These are phyloP conservation scores for Fallopia convolvulus DNA, from an alignment of 148 eudicot species.

Conservation along the genomic window DNA sequence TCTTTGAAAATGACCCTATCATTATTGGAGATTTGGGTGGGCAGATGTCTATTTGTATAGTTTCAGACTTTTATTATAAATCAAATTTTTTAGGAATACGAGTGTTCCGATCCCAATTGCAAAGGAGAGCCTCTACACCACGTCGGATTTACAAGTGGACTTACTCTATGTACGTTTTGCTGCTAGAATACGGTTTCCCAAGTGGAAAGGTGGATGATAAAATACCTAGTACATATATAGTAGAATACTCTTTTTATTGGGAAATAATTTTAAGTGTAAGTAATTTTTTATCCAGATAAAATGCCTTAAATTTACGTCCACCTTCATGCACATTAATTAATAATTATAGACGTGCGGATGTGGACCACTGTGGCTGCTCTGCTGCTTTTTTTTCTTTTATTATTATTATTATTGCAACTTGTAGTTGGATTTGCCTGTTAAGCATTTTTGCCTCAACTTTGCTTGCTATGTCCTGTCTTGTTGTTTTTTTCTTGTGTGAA, in stretches of 20 bases:
- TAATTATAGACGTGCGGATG: constrained; percentile 7
- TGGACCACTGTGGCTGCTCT: not conserved
- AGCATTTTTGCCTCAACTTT: constrained; percentile 22
- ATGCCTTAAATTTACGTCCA: not conserved
- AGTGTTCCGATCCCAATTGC: not conserved
- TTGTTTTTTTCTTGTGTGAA: constrained; percentile 23
- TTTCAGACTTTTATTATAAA: not conserved
- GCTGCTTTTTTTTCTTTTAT: not conserved
- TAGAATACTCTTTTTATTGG: too few species aligned
- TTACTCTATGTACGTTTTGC: not conserved
- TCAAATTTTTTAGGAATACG: too few species aligned
- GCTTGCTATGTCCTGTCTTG: constrained; percentile 19
- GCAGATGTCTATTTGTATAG: not conserved
- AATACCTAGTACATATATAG: too few species aligned
- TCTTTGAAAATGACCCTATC: constrained; percentile 10
- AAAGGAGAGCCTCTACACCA: too few species aligned
- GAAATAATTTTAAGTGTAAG: too few species aligned
- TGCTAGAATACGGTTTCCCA: too few species aligned
- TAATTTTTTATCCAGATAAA: not conserved
- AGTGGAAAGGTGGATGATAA: too few species aligned
- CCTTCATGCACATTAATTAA: not conserved
- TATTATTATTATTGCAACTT: constrained; percentile 30
- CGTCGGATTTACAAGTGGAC: not conserved
- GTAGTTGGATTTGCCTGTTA: constrained; percentile 27
- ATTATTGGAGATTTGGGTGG: not conserved